phyloP scores from a whole-genome alignment of 805 yeast genomes.

The Crinitomyces ghanaensis region DNA sequence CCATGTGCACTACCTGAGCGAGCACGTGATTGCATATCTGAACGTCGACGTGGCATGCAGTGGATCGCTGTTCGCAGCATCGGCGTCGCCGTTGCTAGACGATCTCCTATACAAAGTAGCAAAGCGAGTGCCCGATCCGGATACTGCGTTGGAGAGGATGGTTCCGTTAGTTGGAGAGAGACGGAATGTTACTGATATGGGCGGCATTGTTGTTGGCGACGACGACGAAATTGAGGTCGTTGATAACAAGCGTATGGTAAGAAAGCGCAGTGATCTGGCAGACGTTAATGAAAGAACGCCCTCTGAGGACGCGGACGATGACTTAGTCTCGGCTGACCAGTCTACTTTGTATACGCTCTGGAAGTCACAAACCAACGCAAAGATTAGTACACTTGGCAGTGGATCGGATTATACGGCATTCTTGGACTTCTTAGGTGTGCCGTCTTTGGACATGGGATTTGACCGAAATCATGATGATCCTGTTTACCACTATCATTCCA shows the following conservation, averaged over 20 bases:
- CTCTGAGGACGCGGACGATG: too few species aligned
- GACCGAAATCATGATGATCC: constrained; percentile 35
- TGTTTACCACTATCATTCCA: constrained; percentile 66
- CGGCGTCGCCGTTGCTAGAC: constrained; percentile 50
- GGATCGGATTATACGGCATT: constrained; percentile 54
- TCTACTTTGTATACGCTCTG: constrained; percentile 27
- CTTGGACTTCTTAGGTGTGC: constrained; percentile 31
- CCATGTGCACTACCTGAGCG: constrained; percentile 33
- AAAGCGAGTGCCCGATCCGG: constrained; percentile 38
- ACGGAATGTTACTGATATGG: constrained; percentile 16
- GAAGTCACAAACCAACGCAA: constrained; percentile 20
- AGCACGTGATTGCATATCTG: constrained; percentile 51
- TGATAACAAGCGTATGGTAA: too few species aligned
- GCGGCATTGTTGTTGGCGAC: too few species aligned
- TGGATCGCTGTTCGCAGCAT: constrained; percentile 42
- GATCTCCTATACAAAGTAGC: constrained; percentile 35
- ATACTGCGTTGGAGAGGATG: too few species aligned
- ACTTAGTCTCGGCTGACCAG: too few species aligned
- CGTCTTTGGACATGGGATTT: constrained; percentile 48
- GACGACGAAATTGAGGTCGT: too few species aligned
- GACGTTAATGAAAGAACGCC: too few species aligned
- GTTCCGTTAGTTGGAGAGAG: too few species aligned
- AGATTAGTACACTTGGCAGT: constrained; percentile 45
- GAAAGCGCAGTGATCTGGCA: too few species aligned
- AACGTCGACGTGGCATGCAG: constrained; percentile 57